Evolutionary conservation across 306 rosid species (phyloP).

Genomic region (Albizia julibrissin): DNA sequence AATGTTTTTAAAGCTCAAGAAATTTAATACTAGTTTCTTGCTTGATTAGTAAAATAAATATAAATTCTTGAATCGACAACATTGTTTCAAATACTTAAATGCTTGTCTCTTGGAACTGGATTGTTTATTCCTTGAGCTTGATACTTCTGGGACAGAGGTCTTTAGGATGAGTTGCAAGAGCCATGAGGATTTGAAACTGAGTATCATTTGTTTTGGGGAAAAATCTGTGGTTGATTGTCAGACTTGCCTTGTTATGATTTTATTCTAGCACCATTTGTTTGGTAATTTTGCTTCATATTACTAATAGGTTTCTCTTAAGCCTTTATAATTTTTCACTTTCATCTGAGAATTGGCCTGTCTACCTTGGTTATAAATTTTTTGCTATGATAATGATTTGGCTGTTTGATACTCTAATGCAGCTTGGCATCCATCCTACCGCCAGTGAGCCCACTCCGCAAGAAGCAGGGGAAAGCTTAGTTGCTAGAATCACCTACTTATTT

Average conservation of each 20-base stretch:
- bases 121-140: neutral
- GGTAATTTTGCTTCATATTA: neutral
- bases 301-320: neutral
- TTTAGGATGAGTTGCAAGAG: neutral
- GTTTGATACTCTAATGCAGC: constrained; percentile 55
- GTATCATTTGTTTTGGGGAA: neutral
- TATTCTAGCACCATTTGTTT: constrained; percentile 18
- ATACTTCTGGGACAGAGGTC: neutral
- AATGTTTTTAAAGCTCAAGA: neutral
- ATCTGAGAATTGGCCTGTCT: neutral
- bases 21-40: neutral
- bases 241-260: neutral
- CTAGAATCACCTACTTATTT: constrained; percentile 56
- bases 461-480: constrained; percentile 58
- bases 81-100: neutral
- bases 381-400: constrained; percentile 22
- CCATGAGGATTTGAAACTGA: neutral
- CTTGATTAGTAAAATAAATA: neutral
- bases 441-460: constrained; percentile 56
- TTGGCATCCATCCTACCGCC: constrained; percentile 51
- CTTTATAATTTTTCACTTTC: neutral
- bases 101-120: neutral
- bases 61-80: neutral
- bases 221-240: constrained; percentile 10
- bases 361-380: constrained; percentile 7